A percentile compares a stretch with the other conserved stretches of the same genome.
These are phyloP conservation scores for Cryphonectria japonica DNA, from an alignment of 2,329 filamentous ascomycete species.

Conservation along the genomic window DNA sequence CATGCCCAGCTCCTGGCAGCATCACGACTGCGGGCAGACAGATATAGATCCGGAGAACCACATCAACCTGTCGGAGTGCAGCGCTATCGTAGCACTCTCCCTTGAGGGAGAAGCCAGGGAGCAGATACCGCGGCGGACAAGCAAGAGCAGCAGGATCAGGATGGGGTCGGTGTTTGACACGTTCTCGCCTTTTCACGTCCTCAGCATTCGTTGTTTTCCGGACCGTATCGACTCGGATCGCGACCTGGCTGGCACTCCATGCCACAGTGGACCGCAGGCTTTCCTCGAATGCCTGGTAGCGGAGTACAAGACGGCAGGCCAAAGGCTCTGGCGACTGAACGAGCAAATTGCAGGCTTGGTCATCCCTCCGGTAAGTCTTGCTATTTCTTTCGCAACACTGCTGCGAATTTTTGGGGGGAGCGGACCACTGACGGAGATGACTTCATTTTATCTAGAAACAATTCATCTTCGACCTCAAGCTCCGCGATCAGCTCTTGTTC, in stretches of 20 bases:
- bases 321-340: slow-evolving; percentile 61
- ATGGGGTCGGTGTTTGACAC: slow-evolving; percentile 60
- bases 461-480: slow-evolving; percentile 61
- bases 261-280: slow-evolving; percentile 63
- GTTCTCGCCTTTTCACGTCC: slow-evolving; percentile 63
- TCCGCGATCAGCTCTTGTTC: slow-evolving; percentile 62
- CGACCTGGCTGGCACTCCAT: slow-evolving; percentile 56
- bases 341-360: slow-evolving; percentile 61
- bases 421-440: neutral
- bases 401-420: neutral
- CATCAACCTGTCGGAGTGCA: slow-evolving; percentile 62
- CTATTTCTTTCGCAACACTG: neutral
- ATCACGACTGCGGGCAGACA: slow-evolving; percentile 51
- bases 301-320: slow-evolving; percentile 64
- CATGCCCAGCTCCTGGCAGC: slow-evolving; percentile 63
- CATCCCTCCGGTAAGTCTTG: slow-evolving; percentile 52
- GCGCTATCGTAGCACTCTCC: slow-evolving; percentile 61
- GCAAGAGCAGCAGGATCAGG: slow-evolving; percentile 49
- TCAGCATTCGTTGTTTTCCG: slow-evolving; percentile 62
- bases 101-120: slow-evolving; percentile 56
- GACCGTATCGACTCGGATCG: slow-evolving; percentile 60
- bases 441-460: slow-evolving; percentile 40
- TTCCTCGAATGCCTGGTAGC: slow-evolving; percentile 62
- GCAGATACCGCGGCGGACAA: slow-evolving; percentile 52
- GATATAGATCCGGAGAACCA: slow-evolving; percentile 49